phyloP scores from a whole-genome alignment of 306 rosid genomes.

The Biancaea sappan region DNA sequence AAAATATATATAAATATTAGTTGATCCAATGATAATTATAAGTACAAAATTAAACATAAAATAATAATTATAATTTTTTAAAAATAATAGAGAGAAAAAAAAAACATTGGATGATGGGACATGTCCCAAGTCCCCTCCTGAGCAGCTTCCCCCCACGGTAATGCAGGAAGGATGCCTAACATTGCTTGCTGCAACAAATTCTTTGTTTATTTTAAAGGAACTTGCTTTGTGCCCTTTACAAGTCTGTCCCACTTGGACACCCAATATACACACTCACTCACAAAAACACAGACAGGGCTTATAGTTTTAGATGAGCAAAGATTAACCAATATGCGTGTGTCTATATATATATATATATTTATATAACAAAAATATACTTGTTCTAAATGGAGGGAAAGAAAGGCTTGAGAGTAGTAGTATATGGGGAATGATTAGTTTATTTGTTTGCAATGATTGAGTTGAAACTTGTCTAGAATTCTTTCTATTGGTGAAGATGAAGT shows the following conservation, averaged over 20 bases:
- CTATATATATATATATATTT: too few species aligned
- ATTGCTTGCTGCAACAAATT: conserved; percentile 68
- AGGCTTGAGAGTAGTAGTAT: conserved; percentile 10
- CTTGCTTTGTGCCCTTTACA: conserved; percentile 56
- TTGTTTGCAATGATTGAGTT: conserved; percentile 63
- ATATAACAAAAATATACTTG: conserved; percentile 28
- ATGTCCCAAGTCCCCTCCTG: too few species aligned
- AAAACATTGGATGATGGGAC: too few species aligned
- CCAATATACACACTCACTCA: conserved; percentile 29
- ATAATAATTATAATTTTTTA: too few species aligned
- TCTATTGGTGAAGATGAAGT: conserved; percentile 48
- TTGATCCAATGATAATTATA: too few species aligned
- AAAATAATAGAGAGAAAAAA: too few species aligned
- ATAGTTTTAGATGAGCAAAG: conserved; percentile 49
- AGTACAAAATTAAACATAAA: too few species aligned
- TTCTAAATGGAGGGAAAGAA: conserved; percentile 27
- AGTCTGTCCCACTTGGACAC: conserved; percentile 40
- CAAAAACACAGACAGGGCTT: conserved; percentile 26
- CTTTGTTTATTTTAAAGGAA: conserved; percentile 74
- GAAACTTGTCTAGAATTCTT: conserved; percentile 36
- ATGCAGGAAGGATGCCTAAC: conserved; percentile 58
- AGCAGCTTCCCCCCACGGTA: too few species aligned
- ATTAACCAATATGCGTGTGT: too few species aligned
- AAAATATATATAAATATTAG: too few species aligned
- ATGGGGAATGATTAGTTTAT: conserved; percentile 39